Percentiles rank a stretch among this genome's conserved stretches.
phyloP scores from a whole-genome alignment of 352 stramenopile genomes.

The Pythium pyrilobum region DNA sequence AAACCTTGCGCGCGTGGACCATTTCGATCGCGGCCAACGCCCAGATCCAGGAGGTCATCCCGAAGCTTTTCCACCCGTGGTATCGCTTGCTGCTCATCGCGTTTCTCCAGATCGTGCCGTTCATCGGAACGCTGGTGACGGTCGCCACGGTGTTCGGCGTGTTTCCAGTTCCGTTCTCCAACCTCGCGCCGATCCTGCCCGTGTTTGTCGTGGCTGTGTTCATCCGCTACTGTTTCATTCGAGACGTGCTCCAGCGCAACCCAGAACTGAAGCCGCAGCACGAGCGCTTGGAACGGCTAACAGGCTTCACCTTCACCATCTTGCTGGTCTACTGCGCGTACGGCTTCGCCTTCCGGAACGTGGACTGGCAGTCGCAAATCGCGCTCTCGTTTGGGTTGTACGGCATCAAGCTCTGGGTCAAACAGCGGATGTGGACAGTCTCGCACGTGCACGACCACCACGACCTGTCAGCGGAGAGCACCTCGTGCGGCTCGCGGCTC shows the following conservation, averaged over 20 bases:
- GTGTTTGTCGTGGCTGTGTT: constrained; percentile 13
- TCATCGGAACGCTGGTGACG: constrained; percentile 14
- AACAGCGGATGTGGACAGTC: constrained; percentile 16
- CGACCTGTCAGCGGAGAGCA: constrained; percentile 20
- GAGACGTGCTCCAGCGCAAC: neutral
- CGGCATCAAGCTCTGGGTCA: constrained; percentile 17
- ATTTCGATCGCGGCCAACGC: constrained; percentile 9
- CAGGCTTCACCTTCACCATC: neutral
- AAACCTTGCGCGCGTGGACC: constrained; percentile 16
- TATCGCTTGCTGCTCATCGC: neutral
- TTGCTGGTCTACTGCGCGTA: constrained; percentile 30
- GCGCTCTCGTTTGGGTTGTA: constrained; percentile 30
- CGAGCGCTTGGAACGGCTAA: neutral
- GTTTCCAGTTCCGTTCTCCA: constrained; percentile 32
- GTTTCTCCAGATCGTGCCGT: constrained; percentile 14
- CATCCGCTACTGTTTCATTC: constrained; percentile 2
- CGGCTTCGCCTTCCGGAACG: constrained; percentile 22
- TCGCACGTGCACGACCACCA: constrained; percentile 17
- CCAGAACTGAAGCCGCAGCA: constrained; percentile 3
- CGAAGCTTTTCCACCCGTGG: constrained; percentile 18
- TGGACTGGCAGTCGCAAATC: constrained; percentile 18
- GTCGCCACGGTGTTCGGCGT: constrained; percentile 6
- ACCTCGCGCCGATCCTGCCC: neutral
- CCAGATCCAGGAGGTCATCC: constrained; percentile 22
- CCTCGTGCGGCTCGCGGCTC: constrained; percentile 17